Base-by-base conservation (phyloP, 495 filamentous ascomycete species). In the Aspergillus homomorphus region DNA sequence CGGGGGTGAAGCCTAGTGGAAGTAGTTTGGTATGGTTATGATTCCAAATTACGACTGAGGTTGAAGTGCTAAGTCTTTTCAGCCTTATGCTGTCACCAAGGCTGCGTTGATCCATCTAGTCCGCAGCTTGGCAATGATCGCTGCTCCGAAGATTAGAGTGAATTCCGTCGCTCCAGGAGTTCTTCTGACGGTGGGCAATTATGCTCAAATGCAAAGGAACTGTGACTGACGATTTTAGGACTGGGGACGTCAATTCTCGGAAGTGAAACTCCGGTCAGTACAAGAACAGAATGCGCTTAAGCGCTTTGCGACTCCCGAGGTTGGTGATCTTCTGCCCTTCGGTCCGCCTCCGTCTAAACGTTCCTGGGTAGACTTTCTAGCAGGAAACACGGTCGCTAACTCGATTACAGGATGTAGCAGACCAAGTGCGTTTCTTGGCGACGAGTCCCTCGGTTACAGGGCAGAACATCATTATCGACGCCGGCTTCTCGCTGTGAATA, bases 1-100 rank as follows among this genome's bases (percentile, higher is more conserved):
- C 53, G 1, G 53, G 53, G n/a, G 53, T 54, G 38, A 45, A 54
- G 22, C 53, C 53, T n/a, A 54, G 53, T 45, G 53, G 53, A 2
- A 54, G 53, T 28, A 45, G 38, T 10, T 24, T 54, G 53, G 53
- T 54, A 45, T 14, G 41, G 30, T 33, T 33, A n/a, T 52, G 9
- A 8, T 51, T 33, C 30, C 33, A 9, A 9, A 16, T 8, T 52
- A 12, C 0, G 26, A 4, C 3, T 18, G 8, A 18, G 18, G 3
- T 1, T 33, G 22, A 10, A 8, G 10, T 38, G 10, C 33, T 38
- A 12, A 38, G 8, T 7, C 15, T 15, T 18, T 12, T 4, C 33
- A 52, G 49, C 49, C 49, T 18, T 52, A 52, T 30, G 49, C 49
- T 3, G 49, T 52, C 4, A 52, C 49, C 18, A 52, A 52, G 24